These are phyloP conservation scores for Cystobasidiaceae sp. DNA, from an alignment of 1,284 basidiomycete species.

Conservation along the genomic window DNA sequence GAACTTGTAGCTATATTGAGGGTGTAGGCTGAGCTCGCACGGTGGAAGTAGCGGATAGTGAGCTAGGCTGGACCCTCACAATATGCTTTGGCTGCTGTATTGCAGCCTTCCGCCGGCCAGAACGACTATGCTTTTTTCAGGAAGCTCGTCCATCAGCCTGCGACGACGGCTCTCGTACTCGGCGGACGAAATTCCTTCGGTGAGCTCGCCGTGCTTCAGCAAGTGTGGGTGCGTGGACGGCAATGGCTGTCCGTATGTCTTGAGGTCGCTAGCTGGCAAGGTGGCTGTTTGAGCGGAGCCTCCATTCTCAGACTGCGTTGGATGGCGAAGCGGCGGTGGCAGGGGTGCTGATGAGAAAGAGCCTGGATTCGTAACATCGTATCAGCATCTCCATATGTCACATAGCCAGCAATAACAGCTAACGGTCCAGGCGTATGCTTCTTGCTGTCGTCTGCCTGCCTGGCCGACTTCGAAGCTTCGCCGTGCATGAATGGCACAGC, in stretches of 20 bases:
- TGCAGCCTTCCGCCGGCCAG: constrained; percentile 74
- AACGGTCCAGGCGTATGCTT: neutral
- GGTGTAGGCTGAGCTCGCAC: neutral
- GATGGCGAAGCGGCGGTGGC: constrained; percentile 14
- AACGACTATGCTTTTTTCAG: constrained; percentile 71
- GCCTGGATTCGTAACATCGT: neutral
- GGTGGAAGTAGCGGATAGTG: neutral
- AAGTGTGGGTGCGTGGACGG: constrained; percentile 73
- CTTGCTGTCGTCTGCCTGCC: too few species aligned
- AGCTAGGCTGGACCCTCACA: constrained; percentile 48
- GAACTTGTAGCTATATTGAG: constrained; percentile 75
- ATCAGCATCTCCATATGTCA: neutral
- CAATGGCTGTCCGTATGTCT: constrained; percentile 66
- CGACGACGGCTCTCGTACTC: constrained; percentile 79
- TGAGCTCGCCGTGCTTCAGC: constrained; percentile 64
- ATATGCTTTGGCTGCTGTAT: constrained; percentile 72
- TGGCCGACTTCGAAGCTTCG: too few species aligned
- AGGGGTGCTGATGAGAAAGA: constrained; percentile 19
- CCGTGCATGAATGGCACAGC: too few species aligned
- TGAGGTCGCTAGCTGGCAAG: neutral
- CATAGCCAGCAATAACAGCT: neutral
- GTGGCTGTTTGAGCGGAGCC: constrained; percentile 1
- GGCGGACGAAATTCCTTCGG: constrained; percentile 70
- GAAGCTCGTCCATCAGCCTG: constrained; percentile 69
- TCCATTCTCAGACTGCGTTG: neutral